A percentile compares a stretch with the other conserved stretches of the same genome.
These are phyloP conservation scores for Geotrichum cucujoidarum DNA, from an alignment of 1,139 yeast species.

Conservation along the genomic window DNA sequence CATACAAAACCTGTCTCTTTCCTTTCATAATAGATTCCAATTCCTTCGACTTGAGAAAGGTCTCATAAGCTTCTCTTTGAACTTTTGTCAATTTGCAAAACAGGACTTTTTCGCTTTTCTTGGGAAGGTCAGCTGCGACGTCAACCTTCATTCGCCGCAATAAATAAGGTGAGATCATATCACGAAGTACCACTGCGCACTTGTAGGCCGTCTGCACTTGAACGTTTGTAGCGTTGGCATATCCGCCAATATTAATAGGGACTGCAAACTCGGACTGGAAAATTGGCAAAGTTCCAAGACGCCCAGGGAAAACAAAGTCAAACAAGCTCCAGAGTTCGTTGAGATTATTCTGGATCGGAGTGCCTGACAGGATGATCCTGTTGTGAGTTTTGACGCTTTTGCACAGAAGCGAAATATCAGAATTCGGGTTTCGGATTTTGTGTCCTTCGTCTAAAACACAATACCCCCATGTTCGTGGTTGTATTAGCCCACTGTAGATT, in stretches of 20 bases:
- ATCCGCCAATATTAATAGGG: constrained; percentile 96
- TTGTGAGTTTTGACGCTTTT: constrained; percentile 78
- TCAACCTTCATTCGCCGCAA: constrained; percentile 84
- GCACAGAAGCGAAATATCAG: constrained; percentile 79
- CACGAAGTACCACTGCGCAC: constrained; percentile 88
- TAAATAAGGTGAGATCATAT: constrained; percentile 82
- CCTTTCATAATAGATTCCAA: constrained; percentile 68
- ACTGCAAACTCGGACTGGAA: constrained; percentile 87
- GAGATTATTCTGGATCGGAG: constrained; percentile 92
- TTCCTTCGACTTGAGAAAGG: constrained; percentile 72
- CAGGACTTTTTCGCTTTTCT: constrained; percentile 87
- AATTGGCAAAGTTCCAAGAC: constrained; percentile 89
- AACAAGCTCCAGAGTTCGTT: constrained; percentile 91
- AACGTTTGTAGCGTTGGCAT: constrained; percentile 91
- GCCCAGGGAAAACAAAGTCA: constrained; percentile 92
- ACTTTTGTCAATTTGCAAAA: constrained; percentile 78
- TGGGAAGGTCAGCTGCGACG: constrained; percentile 94
- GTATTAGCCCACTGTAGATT: constrained; percentile 62
- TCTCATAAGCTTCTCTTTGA: constrained; percentile 70
- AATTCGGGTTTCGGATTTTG: constrained; percentile 90
- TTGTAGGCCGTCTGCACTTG: constrained; percentile 96
- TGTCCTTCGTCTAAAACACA: constrained; percentile 94
- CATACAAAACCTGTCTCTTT: constrained; percentile 74
- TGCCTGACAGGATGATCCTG: constrained; percentile 84
- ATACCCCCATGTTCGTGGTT: constrained; percentile 82